Conservation (phyloP, 2,329 filamentous ascomycete genomes). For the Juglanconis oblonga region DNA sequence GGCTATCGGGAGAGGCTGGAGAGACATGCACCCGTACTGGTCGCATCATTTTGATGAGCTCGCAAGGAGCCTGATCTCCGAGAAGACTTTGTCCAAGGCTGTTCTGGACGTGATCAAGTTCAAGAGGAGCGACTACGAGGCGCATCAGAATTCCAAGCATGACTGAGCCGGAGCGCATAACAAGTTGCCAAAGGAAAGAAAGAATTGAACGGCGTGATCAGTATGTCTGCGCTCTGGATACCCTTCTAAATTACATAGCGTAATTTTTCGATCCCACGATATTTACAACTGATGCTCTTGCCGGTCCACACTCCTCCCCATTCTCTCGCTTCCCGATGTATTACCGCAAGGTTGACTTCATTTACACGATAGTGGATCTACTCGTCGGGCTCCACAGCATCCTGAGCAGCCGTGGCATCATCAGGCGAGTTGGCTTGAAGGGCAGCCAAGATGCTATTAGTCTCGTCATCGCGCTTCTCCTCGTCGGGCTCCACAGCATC, state of each 20-base stretch:
- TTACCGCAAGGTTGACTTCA: background rate
- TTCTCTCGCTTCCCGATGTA: background rate
- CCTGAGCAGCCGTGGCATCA: conserved; percentile 4
- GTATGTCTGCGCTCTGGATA: background rate
- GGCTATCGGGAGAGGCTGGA: conserved; percentile 22
- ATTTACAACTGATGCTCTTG: background rate
- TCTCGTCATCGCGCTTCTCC: conserved; percentile 5
- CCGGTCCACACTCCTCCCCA: background rate
- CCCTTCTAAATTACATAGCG: background rate
- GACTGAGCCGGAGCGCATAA: background rate
- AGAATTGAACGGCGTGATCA: background rate
- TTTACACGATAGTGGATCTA: background rate
- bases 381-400: conserved; percentile 5
- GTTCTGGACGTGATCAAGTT: background rate
- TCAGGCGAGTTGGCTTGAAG: conserved; percentile 3
- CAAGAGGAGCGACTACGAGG: background rate
- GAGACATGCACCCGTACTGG: conserved; percentile 26
- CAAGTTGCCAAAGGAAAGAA: background rate
- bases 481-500: conserved; percentile 2
- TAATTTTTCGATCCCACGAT: background rate
- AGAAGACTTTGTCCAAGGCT: conserved; percentile 2
- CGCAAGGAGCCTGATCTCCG: conserved; percentile 5
- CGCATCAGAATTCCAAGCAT: background rate
- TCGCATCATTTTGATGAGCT: conserved; percentile 21
- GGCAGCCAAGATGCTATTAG: conserved; percentile 1